A percentile compares a stretch with the other conserved stretches of the same genome.
Conservation (phyloP, 164 flowering plant genomes). For the Litsea cubeba region DNA sequence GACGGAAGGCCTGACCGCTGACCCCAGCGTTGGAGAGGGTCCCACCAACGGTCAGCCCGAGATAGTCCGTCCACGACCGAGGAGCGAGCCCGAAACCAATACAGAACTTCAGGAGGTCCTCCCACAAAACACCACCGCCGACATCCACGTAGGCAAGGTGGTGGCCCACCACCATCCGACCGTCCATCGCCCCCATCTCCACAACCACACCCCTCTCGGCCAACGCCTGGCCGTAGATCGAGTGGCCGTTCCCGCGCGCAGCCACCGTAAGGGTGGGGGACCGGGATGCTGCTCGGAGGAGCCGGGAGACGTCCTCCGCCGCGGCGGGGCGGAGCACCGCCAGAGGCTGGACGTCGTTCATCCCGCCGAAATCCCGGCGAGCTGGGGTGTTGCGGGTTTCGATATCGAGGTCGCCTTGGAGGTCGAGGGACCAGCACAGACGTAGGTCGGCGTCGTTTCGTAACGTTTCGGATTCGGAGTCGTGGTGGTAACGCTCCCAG, state of each 20-base stretch:
- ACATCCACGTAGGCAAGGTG: slow-evolving; percentile 39
- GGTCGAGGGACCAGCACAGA: slow-evolving; percentile 30
- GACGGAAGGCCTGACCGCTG: slow-evolving; percentile 81
- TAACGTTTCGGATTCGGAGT: slow-evolving; percentile 33
- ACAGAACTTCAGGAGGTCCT: slow-evolving; percentile 51
- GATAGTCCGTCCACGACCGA: slow-evolving; percentile 86
- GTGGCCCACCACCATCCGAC: not conserved
- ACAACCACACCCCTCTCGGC: slow-evolving; percentile 64
- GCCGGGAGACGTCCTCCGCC: slow-evolving; percentile 44
- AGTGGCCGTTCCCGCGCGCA: slow-evolving; percentile 90
- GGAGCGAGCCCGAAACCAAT: slow-evolving; percentile 55
- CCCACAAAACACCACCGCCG: slow-evolving; percentile 86
- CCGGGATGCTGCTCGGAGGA: slow-evolving; percentile 32
- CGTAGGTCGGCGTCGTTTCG: slow-evolving; percentile 11
- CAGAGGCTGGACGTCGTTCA: slow-evolving; percentile 31
- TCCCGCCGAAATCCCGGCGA: slow-evolving; percentile 71
- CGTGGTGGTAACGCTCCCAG: slow-evolving; percentile 23
- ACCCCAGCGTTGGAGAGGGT: slow-evolving; percentile 88
- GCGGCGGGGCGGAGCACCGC: slow-evolving; percentile 50
- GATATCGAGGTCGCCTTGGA: slow-evolving; percentile 36
- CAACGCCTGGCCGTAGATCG: slow-evolving; percentile 90
- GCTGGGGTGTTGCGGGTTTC: slow-evolving; percentile 21
- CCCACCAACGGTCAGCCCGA: slow-evolving; percentile 84
- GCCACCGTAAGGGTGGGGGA: slow-evolving; percentile 63
- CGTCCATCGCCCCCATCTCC: slow-evolving; percentile 54